Conservation (phyloP, 352 stramenopile species). For the Phytopythium montanum region DNA sequence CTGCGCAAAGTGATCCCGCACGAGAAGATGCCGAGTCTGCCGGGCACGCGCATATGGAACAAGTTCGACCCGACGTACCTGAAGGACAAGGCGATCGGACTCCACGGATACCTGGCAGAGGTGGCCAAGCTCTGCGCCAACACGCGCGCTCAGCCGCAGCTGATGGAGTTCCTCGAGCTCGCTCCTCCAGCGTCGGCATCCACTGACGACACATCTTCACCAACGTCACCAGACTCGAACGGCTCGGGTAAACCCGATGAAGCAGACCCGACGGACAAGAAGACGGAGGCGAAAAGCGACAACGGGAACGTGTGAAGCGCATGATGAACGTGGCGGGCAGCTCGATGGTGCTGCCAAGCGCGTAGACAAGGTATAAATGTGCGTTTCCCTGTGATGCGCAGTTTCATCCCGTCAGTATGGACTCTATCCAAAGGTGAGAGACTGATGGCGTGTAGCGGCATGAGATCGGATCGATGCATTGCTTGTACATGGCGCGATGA, state of each 20-base stretch:
- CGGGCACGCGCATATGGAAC: constrained; percentile 76
- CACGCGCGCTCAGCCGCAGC: constrained; percentile 51
- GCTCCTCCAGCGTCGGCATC: constrained; percentile 9
- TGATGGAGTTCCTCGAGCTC: constrained; percentile 69
- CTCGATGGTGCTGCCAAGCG: too few relatives aligned
- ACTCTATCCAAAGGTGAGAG: too few relatives aligned
- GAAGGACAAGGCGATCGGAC: constrained; percentile 68
- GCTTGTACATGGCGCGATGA: neutral
- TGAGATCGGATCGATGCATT: too few relatives aligned
- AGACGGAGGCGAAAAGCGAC: neutral
- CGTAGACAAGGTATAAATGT: too few relatives aligned
- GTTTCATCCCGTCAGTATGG: too few relatives aligned
- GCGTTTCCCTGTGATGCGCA: too few relatives aligned
- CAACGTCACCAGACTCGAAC: neutral
- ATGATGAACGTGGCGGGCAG: neutral
- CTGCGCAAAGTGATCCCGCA: constrained; percentile 75
- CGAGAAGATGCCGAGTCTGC: constrained; percentile 69
- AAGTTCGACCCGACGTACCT: constrained; percentile 82
- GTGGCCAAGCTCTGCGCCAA: constrained; percentile 74
- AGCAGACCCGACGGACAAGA: neutral
- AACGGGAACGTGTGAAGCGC: neutral
- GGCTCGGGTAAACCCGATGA: neutral
- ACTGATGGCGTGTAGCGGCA: too few relatives aligned
- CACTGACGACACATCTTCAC: neutral
- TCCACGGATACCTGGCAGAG: constrained; percentile 71